Base-by-base conservation (phyloP, 1,139 yeast genomes). In the Taphrina pruni region DNA sequence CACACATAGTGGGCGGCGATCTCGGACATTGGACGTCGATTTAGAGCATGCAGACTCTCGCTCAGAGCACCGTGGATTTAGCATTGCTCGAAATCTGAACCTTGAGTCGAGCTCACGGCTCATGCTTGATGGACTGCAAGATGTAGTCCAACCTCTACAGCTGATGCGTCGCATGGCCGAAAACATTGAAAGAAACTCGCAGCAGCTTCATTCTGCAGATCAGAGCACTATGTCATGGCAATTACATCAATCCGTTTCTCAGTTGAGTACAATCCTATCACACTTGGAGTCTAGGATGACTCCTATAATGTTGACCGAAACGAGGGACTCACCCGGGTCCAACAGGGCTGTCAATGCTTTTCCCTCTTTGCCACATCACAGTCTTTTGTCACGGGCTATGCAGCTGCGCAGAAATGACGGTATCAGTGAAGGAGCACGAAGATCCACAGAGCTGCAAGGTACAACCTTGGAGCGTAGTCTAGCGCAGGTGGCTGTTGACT, bases 101-200 rank as follows among this genome's bases (percentile, higher is more conserved):
- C n/a, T 20, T 6, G 60, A 56, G 50, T 56, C 60, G 12, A n/a
- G 50, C 9, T 9, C 60, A 7, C 48, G 62, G 26, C 54, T 58
- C 36, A 58, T 58, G 38, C 62, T 58, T 32, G 43, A 11, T 45
- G 38, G 52, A 8, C 17, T 45, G 43, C 39, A 46, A 21, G 62
- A 58, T 1, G 41, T 58, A 5, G 26, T 58, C 14, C n/a, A 20
- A 11, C 62, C 43, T 8, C 39, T 46, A 12, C 46, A 45, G 12
- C 1, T 14, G 11, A 9, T 58, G 54, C 17, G 62, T 17, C 26
- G 8, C 8, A 21, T 52, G 26, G 54, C 62, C 2, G 17, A 6
- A 8, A 39, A 45, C 46, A 9, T 56, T 26, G 41, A 20, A 8
- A 12, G 26, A 7, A 9, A 7, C 4, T 41, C 46, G 8, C n/a